A percentile compares a stretch with the other conserved stretches of the same genome.
Evolutionary conservation across 176 grass and related monocot genomes (phyloP).

Genomic region (Lolium perenne): DNA sequence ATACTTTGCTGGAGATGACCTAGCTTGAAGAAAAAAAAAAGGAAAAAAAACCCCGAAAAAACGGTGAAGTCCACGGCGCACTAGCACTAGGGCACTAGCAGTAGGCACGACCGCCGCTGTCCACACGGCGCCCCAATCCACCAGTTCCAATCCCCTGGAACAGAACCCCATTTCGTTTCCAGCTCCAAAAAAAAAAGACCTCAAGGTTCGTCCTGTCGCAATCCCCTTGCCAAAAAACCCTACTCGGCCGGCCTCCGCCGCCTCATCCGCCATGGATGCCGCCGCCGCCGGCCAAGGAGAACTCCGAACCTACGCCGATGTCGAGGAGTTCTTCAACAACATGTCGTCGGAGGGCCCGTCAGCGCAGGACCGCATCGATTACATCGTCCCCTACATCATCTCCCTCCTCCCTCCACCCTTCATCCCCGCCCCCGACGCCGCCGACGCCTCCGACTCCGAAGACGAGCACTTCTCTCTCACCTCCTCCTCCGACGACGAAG

Average conservation of each 20-base stretch:
- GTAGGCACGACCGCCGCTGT: too few relatives aligned
- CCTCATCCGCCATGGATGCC: conserved; percentile 3
- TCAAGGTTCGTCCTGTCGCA: not conserved
- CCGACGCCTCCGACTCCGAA: not conserved
- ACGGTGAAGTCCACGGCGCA: too few relatives aligned
- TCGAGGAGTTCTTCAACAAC: not conserved
- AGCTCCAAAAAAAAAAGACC: not conserved
- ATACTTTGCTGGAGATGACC: too few relatives aligned
- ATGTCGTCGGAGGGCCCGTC: not conserved
- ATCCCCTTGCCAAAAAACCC: conserved; percentile 1
- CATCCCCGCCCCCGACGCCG: not conserved
- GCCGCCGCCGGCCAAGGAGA: not conserved
- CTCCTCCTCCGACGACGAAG: not conserved
- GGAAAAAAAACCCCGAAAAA: too few relatives aligned
- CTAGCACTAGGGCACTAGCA: too few relatives aligned
- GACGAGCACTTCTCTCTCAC: conserved; percentile 22
- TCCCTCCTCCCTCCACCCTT: not conserved
- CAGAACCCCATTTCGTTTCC: not conserved
- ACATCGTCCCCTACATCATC: not conserved
- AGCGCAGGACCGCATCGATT: not conserved
- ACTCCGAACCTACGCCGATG: not conserved
- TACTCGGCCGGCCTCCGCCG: conserved; percentile 2
- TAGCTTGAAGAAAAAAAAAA: too few relatives aligned
- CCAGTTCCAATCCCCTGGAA: too few relatives aligned
- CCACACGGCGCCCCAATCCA: too few relatives aligned